These are phyloP conservation scores for Porpolomopsis calyptriformis DNA, from an alignment of 768 basidiomycete species.

Conservation along the genomic window DNA sequence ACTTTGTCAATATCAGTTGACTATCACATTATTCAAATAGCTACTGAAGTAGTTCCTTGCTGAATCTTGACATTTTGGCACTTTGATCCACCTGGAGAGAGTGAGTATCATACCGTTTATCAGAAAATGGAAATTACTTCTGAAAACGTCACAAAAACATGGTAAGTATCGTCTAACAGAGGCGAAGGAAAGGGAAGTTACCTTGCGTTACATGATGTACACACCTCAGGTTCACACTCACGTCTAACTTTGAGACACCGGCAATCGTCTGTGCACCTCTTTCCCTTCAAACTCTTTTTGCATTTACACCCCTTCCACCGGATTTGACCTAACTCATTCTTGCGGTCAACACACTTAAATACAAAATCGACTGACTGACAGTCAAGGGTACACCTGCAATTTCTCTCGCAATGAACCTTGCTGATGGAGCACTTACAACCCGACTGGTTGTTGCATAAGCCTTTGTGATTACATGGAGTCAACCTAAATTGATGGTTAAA, in stretches of 20 bases:
- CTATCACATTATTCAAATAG: background rate
- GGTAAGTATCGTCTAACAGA: background rate
- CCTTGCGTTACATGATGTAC: slow-evolving; percentile 2
- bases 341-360: background rate
- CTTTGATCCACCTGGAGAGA: background rate
- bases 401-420: slow-evolving; percentile 1
- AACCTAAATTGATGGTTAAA: background rate
- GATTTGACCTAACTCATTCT: background rate
- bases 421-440: background rate
- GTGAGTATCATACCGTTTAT: background rate
- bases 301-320: slow-evolving; percentile 4
- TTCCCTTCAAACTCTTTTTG: background rate
- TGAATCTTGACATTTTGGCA: slow-evolving; percentile 1
- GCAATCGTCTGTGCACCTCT: background rate
- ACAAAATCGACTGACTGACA: background rate
- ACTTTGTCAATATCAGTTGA: background rate
- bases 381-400: background rate
- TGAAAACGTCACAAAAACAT: too few relatives aligned
- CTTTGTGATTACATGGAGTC: background rate
- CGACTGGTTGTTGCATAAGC: background rate
- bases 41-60: background rate
- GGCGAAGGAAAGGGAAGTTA: background rate
- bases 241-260: background rate
- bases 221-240: slow-evolving; percentile 1
- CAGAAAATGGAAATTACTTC: background rate